These are phyloP conservation scores for Naematelia encephala DNA, from an alignment of 768 basidiomycete species.

Conservation along the genomic window DNA sequence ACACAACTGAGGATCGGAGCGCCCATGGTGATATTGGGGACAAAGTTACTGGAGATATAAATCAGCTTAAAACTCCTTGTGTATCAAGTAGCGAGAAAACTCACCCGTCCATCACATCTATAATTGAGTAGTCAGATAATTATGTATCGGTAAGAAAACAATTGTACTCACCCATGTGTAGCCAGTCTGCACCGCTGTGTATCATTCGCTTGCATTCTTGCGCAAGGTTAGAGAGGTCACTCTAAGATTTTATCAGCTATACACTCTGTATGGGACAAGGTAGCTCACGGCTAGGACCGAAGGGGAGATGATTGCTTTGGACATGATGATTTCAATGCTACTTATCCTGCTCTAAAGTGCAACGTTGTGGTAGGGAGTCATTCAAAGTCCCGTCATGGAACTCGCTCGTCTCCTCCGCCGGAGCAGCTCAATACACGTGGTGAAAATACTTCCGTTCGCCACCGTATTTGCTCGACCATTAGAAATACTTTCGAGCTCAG, in stretches of 20 bases:
- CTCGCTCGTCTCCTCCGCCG: too few species aligned
- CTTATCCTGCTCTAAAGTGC: not conserved
- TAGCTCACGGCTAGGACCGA: conserved; percentile 73
- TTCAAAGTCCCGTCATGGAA: too few species aligned
- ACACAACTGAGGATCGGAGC: conserved; percentile 84
- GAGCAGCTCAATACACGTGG: not conserved
- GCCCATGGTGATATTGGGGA: conserved; percentile 98
- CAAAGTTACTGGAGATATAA: conserved; percentile 92
- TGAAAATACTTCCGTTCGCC: not conserved
- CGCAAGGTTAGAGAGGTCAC: conserved; percentile 90
- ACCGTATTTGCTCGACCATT: not conserved
- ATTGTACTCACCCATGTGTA: conserved; percentile 89
- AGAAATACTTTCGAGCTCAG: not conserved
- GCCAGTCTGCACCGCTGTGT: conserved; percentile 87
- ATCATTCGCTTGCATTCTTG: conserved; percentile 98
- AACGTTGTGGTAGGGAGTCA: not conserved
- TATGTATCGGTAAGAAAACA: not conserved
- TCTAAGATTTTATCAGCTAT: too few species aligned
- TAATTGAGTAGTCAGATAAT: not conserved
- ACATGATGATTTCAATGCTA: conserved; percentile 62
- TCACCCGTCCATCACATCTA: conserved; percentile 98
- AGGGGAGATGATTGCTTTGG: conserved; percentile 87
- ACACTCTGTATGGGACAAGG: too few species aligned
- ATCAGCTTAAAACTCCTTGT: too few species aligned
- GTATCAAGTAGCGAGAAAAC: conserved; percentile 12